phyloP scores from a whole-genome alignment of 108 stramenopile species.

The Nannochloropsis oceanica region DNA sequence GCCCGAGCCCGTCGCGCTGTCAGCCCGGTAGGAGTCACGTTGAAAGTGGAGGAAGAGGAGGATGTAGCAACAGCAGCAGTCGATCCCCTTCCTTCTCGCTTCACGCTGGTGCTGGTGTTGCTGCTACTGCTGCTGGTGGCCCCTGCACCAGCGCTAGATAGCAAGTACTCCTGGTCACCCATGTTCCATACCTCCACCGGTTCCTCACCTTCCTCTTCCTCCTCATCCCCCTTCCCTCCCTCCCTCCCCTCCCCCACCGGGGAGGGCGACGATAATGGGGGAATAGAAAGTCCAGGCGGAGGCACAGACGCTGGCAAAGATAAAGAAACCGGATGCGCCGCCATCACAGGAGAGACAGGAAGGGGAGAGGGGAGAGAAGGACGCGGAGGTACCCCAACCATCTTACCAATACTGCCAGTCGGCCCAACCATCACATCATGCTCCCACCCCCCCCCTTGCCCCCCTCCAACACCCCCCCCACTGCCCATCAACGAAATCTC shows the following conservation, averaged over 20 bases:
- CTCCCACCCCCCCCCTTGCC: not conserved
- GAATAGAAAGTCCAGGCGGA: not conserved
- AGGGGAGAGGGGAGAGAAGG: not conserved
- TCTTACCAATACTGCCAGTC: not conserved
- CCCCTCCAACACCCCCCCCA: conserved; percentile 11
- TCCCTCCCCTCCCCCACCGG: not conserved
- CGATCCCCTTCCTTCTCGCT: too few relatives aligned
- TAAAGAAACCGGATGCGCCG: too few relatives aligned
- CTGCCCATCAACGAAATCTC: not conserved
- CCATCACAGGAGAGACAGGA: not conserved
- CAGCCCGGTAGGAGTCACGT: not conserved
- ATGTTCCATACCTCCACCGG: too few relatives aligned
- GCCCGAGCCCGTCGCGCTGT: not conserved
- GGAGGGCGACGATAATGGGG: not conserved
- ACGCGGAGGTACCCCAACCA: not conserved
- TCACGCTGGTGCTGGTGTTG: too few relatives aligned
- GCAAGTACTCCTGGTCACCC: too few relatives aligned
- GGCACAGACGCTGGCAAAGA: not conserved
- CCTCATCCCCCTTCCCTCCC: not conserved
- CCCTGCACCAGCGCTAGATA: too few relatives aligned
- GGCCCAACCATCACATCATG: not conserved
- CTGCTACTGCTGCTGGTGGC: too few relatives aligned
- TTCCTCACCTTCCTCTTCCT: not conserved
- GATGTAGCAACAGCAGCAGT: too few relatives aligned
- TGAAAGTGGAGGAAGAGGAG: not conserved